Percentiles rank a stretch among this genome's conserved stretches.
Conservation (phyloP, 2,329 filamentous ascomycete species). For the Colletotrichum tabaci region DNA sequence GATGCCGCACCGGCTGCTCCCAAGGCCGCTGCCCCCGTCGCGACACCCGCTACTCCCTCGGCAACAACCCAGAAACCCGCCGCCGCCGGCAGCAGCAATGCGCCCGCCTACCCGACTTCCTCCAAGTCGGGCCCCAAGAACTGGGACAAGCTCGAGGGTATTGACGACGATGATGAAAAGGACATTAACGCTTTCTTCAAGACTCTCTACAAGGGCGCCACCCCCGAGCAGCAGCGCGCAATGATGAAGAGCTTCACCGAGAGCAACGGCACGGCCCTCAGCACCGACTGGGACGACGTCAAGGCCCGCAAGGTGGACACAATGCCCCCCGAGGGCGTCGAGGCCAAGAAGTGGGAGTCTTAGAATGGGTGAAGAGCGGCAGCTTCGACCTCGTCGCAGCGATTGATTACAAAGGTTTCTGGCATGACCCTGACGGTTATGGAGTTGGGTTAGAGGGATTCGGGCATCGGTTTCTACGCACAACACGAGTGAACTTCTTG, state of each 20-base stretch:
- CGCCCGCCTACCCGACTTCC: slow-evolving; percentile 86
- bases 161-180: slow-evolving; percentile 71
- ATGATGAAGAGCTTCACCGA: slow-evolving; percentile 99
- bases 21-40: slow-evolving; percentile 1
- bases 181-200: slow-evolving; percentile 91
- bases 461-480: neutral
- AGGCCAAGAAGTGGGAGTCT: slow-evolving; percentile 78
- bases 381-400: neutral
- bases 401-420: neutral
- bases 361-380: neutral
- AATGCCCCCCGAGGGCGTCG: slow-evolving; percentile 81
- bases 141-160: slow-evolving; percentile 82
- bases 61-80: slow-evolving; percentile 30
- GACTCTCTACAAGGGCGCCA: slow-evolving; percentile 83
- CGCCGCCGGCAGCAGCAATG: slow-evolving; percentile 22
- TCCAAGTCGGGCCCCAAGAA: slow-evolving; percentile 87
- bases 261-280: slow-evolving; percentile 92
- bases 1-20: slow-evolving; percentile 15
- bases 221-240: slow-evolving; percentile 85
- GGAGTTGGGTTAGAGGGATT: slow-evolving; percentile 7
- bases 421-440: neutral
- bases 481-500: neutral
- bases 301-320: slow-evolving; percentile 79
- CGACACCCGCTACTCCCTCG: slow-evolving; percentile 9
- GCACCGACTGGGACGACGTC: slow-evolving; percentile 93